A percentile compares a stretch with the other conserved stretches of the same genome.
These are phyloP conservation scores for Neospermospora avenae DNA, from an alignment of 2,329 filamentous ascomycete genomes.

Conservation along the genomic window DNA sequence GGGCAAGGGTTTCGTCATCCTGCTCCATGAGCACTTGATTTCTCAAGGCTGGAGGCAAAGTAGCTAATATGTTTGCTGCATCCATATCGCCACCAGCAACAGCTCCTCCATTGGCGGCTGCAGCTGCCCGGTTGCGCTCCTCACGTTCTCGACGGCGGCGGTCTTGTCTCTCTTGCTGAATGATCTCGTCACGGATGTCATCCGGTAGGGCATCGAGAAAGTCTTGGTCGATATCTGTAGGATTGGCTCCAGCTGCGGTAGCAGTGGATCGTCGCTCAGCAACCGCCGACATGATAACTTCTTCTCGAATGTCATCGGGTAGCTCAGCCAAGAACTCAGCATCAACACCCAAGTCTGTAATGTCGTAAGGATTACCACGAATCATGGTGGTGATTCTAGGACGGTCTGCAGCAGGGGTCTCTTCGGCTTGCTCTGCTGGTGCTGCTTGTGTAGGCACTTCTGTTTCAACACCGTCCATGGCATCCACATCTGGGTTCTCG, in stretches of 20 bases:
- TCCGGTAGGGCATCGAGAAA: slow-evolving; percentile 90
- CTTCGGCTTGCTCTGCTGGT: slow-evolving; percentile 35
- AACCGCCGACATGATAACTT: slow-evolving; percentile 89
- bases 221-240: slow-evolving; percentile 83
- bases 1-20: slow-evolving; percentile 80
- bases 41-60: slow-evolving; percentile 78
- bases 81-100: slow-evolving; percentile 76
- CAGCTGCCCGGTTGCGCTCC: slow-evolving; percentile 66
- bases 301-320: slow-evolving; percentile 94
- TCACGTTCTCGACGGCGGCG: slow-evolving; percentile 85
- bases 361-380: slow-evolving; percentile 82
- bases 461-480: slow-evolving; percentile 75
- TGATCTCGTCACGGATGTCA: slow-evolving; percentile 85
- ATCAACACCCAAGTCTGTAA: slow-evolving; percentile 92
- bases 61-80: slow-evolving; percentile 85
- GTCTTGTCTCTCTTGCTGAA: slow-evolving; percentile 86
- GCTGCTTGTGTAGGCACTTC: slow-evolving; percentile 36
- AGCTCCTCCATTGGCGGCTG: slow-evolving; percentile 44
- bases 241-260: slow-evolving; percentile 65
- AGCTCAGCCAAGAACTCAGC: slow-evolving; percentile 92
- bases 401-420: slow-evolving; percentile 46
- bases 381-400: slow-evolving; percentile 78
- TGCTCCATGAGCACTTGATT: slow-evolving; percentile 89
- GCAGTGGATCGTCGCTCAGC: slow-evolving; percentile 79
- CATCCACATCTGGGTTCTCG: slow-evolving; percentile 25